These are phyloP conservation scores for Phaffomyces antillensis DNA, from an alignment of 805 yeast genomes.

Conservation along the genomic window DNA sequence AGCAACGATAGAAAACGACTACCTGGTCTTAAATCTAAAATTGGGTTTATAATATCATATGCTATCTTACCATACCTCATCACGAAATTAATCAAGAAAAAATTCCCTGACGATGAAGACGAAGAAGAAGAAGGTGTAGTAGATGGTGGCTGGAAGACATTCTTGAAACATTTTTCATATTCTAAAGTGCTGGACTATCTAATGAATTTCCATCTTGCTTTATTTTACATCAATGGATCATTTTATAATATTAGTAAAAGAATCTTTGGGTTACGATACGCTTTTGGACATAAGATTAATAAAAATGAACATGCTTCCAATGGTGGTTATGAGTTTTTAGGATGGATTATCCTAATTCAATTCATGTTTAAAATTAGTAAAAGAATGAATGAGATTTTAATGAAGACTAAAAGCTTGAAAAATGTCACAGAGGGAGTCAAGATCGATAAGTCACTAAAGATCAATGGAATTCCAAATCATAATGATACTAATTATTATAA, in stretches of 20 bases:
- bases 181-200: constrained; percentile 42
- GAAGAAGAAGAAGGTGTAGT: constrained; percentile 15
- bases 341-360: constrained; percentile 51
- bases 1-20: constrained; percentile 42
- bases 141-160: not conserved
- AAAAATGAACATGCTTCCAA: constrained; percentile 30
- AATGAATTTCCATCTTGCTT: constrained; percentile 65
- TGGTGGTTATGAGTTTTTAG: constrained; percentile 73
- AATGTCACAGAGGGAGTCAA: not conserved
- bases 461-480: constrained; percentile 6
- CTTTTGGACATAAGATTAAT: constrained; percentile 55
- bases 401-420: not conserved
- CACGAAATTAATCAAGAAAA: constrained; percentile 21
- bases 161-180: constrained; percentile 27
- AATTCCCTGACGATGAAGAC: constrained; percentile 4
- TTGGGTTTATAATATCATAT: constrained; percentile 54
- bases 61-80: constrained; percentile 56
- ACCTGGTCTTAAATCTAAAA: constrained; percentile 39
- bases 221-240: constrained; percentile 77
- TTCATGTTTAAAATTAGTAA: constrained; percentile 33
- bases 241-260: constrained; percentile 77
- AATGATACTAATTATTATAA: constrained; percentile 3
- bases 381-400: constrained; percentile 5
- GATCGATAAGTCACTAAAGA: not conserved
- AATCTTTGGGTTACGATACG: constrained; percentile 73